Evolutionary conservation across 306 rosid species (phyloP).

Genomic region (Gastrolobium villosum): DNA sequence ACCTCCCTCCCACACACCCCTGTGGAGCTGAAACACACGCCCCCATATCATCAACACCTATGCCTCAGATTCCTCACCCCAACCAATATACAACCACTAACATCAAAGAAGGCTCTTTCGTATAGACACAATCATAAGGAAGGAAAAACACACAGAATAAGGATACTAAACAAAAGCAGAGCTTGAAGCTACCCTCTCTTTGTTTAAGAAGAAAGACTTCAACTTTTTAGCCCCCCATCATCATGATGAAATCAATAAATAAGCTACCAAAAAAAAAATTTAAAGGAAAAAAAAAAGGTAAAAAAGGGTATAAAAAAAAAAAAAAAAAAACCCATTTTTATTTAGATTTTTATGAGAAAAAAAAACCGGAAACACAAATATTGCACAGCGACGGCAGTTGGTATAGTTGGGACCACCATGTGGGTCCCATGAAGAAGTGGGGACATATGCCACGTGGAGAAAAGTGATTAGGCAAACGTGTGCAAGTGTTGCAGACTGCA

Average conservation of each 20-base stretch:
- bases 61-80: slow-evolving; percentile 43
- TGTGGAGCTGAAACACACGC: slow-evolving; percentile 82
- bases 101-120: slow-evolving; percentile 37
- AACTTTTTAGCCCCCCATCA: slow-evolving; percentile 33
- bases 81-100: slow-evolving; percentile 30
- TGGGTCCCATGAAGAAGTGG: not conserved
- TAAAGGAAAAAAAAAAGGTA: not conserved
- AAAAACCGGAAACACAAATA: not conserved
- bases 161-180: not conserved
- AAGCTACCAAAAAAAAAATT: slow-evolving; percentile 34
- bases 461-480: slow-evolving; percentile 48
- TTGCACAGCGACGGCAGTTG: slow-evolving; percentile 50
- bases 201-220: slow-evolving; percentile 42
- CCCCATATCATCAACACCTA: slow-evolving; percentile 70
- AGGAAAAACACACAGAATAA: slow-evolving; percentile 38
- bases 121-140: slow-evolving; percentile 32
- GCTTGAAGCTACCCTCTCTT: slow-evolving; percentile 49
- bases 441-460: slow-evolving; percentile 53
- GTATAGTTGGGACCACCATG: slow-evolving; percentile 33
- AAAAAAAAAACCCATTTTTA: not conserved
- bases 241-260: slow-evolving; percentile 36
- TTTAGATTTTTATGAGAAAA: not conserved
- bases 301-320: too few species aligned
- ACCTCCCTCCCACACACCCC: slow-evolving; percentile 71
- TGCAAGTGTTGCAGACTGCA: slow-evolving; percentile 48